phyloP scores from a whole-genome alignment of 2,329 filamentous ascomycete genomes.

The Endoconidiophora polonica region DNA sequence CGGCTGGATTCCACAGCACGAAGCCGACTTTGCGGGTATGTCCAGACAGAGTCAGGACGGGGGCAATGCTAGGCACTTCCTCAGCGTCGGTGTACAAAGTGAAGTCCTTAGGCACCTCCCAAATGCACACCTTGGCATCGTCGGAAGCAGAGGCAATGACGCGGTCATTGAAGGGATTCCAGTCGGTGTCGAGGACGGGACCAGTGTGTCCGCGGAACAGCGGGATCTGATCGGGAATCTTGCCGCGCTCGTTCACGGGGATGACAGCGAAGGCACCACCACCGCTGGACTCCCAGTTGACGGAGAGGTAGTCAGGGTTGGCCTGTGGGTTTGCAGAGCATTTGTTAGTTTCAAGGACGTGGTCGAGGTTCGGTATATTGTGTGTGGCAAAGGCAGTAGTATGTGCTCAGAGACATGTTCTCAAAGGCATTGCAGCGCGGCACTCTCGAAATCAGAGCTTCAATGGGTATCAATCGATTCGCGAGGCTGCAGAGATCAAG shows the following conservation, averaged over 20 bases:
- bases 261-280: constrained; percentile 96
- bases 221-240: constrained; percentile 80
- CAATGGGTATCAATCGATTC: too few relatives aligned
- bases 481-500: too few relatives aligned
- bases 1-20: constrained; percentile 92
- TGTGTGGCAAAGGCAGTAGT: neutral
- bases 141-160: constrained; percentile 88
- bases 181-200: constrained; percentile 92
- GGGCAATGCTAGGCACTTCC: constrained; percentile 64
- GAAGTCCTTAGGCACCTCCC: constrained; percentile 83
- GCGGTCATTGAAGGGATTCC: constrained; percentile 93
- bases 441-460: too few relatives aligned
- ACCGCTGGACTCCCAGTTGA: constrained; percentile 96
- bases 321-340: constrained; percentile 35
- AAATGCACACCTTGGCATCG: constrained; percentile 92
- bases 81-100: constrained; percentile 72
- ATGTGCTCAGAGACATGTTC: neutral
- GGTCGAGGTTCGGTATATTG: too few relatives aligned
- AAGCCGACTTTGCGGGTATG: constrained; percentile 96
- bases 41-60: constrained; percentile 65
- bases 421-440: too few relatives aligned
- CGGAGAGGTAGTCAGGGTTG: constrained; percentile 87
- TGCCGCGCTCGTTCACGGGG: constrained; percentile 74
- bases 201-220: constrained; percentile 93
- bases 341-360: neutral